Evolutionary conservation across 208 protist species (phyloP), one percentile per base, ranked within the genome.

Genomic region (Borovskyia barvae): DNA sequence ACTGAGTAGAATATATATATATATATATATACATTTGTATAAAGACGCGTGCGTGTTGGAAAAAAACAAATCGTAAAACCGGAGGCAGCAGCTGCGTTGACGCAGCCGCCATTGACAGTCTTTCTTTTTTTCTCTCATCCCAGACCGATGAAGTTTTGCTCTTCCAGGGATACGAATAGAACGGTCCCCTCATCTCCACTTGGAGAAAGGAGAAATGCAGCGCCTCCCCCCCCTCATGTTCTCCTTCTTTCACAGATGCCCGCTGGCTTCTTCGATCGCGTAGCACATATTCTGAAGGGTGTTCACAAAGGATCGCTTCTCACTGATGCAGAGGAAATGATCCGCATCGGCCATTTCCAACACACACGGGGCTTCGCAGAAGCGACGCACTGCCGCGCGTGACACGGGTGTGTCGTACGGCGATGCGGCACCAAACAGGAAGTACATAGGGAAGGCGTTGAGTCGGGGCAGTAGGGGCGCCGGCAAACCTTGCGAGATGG

Each of bases 291-390:
- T 49, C 29, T 48, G 43, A 24, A 79, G 45, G 6, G 59, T 35
- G 17, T 70, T 20, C 57, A 62, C 61, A 48, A 80, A 80, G 22
- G 56, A 35, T 12, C 40, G 60, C 39, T 76, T 78, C 42, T 73
- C 58, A 39, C 40, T 42, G 64, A 82, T 78, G 25, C 76, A 76
- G n/a, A 77, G 35, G 47, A 84, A 77, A 60, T 84, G 77, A 22
- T 72, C 66, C 0, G 68, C 36, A 11, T 66, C 63, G 22, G 65
- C 61, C 59, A 84, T 46, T 42, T 74, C 66, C 40, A 72, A 26
- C n/a, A 77, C 33, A 12, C 65, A 66, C 14, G 66, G 65, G n/a
- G 54, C 26, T 30, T 61, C 25, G 41, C 75, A 80, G 64, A 77
- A 33, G 19, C 55, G 43, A 14, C 47, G 40, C 22, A 72, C 58